Conservation (phyloP, 768 basidiomycete genomes). For the Trametes cinnabarina region DNA sequence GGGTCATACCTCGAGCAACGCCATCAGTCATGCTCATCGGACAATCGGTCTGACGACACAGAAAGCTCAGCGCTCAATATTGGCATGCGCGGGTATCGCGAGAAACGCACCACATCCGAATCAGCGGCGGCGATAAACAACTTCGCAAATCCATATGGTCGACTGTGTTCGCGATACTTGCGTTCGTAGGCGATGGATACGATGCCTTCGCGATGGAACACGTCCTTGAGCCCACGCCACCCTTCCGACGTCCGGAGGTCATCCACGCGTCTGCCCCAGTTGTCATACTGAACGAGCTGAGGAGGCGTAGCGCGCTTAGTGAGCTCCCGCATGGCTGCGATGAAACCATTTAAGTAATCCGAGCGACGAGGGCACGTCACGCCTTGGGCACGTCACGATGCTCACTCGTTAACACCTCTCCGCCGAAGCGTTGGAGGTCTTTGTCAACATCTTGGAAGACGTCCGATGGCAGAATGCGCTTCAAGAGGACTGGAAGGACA, state of each 20-base stretch:
- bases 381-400: background rate
- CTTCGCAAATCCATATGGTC: constrained; percentile 67
- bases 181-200: constrained; percentile 69
- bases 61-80: background rate
- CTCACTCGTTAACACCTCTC: constrained; percentile 52
- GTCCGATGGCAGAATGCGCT: constrained; percentile 52
- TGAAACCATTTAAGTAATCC: background rate
- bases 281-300: constrained; percentile 64
- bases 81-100: background rate
- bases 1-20: constrained; percentile 50
- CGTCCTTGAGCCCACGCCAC: constrained; percentile 65
- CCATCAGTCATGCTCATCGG: constrained; percentile 83
- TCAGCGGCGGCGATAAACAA: constrained; percentile 60
- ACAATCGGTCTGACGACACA: constrained; percentile 53
- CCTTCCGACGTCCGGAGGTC: constrained; percentile 67
- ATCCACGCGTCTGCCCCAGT: constrained; percentile 70
- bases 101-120: constrained; percentile 50
- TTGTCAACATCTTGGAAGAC: constrained; percentile 48
- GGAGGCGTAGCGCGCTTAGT: constrained; percentile 45
- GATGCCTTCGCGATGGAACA: constrained; percentile 62
- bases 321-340: constrained; percentile 53
- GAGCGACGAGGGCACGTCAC: background rate
- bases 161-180: constrained; percentile 55
- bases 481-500: constrained; percentile 58
- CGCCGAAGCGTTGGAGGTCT: constrained; percentile 60